Percentiles rank a stretch among this genome's conserved stretches.
phyloP scores from a whole-genome alignment of 2,329 filamentous ascomycete species.

The Ophiostoma populinum region DNA sequence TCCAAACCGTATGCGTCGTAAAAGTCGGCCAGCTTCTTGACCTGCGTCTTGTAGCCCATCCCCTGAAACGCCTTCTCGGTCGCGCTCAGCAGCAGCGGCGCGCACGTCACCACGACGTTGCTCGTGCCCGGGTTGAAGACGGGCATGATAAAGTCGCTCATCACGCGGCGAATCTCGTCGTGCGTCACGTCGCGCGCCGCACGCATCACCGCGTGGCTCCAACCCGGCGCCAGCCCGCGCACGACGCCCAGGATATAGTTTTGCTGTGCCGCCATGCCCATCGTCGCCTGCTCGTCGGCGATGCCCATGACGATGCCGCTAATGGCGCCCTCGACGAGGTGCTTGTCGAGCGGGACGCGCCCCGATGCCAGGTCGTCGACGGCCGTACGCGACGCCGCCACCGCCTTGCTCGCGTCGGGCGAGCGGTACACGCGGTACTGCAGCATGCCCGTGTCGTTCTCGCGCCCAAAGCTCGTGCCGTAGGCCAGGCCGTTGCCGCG shows the following conservation, averaged over 20 bases:
- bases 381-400: constrained; percentile 56
- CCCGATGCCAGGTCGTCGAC: constrained; percentile 61
- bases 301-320: constrained; percentile 74
- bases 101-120: constrained; percentile 79
- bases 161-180: constrained; percentile 57
- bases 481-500: constrained; percentile 90
- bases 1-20: constrained; percentile 80
- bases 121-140: constrained; percentile 66
- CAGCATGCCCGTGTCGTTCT: constrained; percentile 62
- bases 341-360: constrained; percentile 52
- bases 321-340: constrained; percentile 78
- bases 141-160: constrained; percentile 60
- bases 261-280: constrained; percentile 62
- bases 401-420: constrained; percentile 76
- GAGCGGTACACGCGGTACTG: constrained; percentile 81
- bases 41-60: constrained; percentile 63
- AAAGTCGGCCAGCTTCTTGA: constrained; percentile 60
- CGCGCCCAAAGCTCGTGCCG: constrained; percentile 62
- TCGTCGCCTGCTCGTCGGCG: constrained; percentile 77
- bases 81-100: constrained; percentile 63
- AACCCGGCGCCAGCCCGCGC: constrained; percentile 56
- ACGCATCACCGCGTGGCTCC: constrained; percentile 58
- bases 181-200: constrained; percentile 62
- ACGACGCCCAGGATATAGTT: constrained; percentile 75
- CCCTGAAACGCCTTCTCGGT: constrained; percentile 57